A percentile compares a stretch with the other conserved stretches of the same genome.
Evolutionary conservation across 2,329 filamentous ascomycete genomes (phyloP).

Genomic region (Nemania bipapillata): DNA sequence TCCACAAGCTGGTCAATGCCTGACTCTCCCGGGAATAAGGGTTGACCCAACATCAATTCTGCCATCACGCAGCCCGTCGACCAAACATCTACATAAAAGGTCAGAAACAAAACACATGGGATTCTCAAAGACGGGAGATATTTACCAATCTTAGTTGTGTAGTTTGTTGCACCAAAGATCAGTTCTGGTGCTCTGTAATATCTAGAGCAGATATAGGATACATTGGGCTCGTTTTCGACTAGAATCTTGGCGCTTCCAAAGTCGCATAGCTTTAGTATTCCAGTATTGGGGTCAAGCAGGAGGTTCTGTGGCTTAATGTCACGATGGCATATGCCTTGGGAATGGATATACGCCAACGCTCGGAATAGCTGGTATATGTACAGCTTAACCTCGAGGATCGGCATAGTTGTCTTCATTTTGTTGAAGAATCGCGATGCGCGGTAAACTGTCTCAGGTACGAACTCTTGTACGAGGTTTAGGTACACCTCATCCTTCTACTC

Average conservation of each 20-base stretch:
- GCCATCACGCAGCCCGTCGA: slow-evolving; percentile 99
- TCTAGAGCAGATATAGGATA: slow-evolving; percentile 98
- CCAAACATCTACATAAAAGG: slow-evolving; percentile 82
- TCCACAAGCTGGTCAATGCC: slow-evolving; percentile 98
- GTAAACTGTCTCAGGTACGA: slow-evolving; percentile 97
- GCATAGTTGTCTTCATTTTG: slow-evolving; percentile 99
- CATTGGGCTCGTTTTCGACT: slow-evolving; percentile 98
- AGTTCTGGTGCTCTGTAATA: slow-evolving; percentile 98
- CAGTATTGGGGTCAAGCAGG: slow-evolving; percentile 87
- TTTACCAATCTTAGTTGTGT: slow-evolving; percentile 99
- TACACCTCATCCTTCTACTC: slow-evolving; percentile 95
- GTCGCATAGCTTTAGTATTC: slow-evolving; percentile 96
- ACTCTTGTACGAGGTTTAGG: slow-evolving; percentile 97
- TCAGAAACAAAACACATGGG: slow-evolving; percentile 8
- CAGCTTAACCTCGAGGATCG: slow-evolving; percentile 96
- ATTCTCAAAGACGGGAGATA: background rate
- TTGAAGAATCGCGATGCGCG: slow-evolving; percentile 98
- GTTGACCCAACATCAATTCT: slow-evolving; percentile 97
- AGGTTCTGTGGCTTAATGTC: slow-evolving; percentile 99
- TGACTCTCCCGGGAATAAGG: slow-evolving; percentile 96
- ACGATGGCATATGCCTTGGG: slow-evolving; percentile 97
- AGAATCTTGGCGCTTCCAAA: slow-evolving; percentile 99
- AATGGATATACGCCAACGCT: slow-evolving; percentile 98
- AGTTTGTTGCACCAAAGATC: slow-evolving; percentile 98
- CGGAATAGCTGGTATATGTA: slow-evolving; percentile 99